A percentile compares a stretch with the other conserved stretches of the same genome.
Conservation (phyloP, 768 basidiomycete species). For the Tylopilus vinaceipallidus region DNA sequence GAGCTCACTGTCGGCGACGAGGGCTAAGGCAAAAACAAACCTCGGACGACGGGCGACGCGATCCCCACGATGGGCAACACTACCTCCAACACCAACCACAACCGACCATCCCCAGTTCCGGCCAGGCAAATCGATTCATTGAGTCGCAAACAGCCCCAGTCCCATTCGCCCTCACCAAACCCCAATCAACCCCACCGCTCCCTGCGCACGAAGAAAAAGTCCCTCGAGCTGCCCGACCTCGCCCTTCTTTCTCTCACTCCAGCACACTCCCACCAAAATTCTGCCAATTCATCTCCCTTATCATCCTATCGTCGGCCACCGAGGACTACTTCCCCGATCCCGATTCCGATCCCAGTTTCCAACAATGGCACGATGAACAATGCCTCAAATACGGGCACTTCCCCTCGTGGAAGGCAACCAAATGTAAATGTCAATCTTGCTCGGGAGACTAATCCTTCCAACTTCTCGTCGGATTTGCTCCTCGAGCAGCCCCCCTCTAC, state of each 20-base stretch:
- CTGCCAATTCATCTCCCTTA: slow-evolving; percentile 42
- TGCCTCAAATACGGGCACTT: slow-evolving; percentile 35
- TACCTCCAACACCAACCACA: slow-evolving; percentile 30
- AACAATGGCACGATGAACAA: slow-evolving; percentile 39
- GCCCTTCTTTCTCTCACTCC: slow-evolving; percentile 48
- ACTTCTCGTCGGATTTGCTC: slow-evolving; percentile 39
- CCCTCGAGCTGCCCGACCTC: slow-evolving; percentile 76
- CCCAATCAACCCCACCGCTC: slow-evolving; percentile 53
- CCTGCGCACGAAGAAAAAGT: slow-evolving; percentile 65
- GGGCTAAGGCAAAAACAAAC: slow-evolving; percentile 12
- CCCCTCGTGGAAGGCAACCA: slow-evolving; percentile 33
- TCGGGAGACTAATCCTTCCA: slow-evolving; percentile 27
- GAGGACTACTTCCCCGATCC: slow-evolving; percentile 47
- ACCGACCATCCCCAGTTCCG: slow-evolving; percentile 25
- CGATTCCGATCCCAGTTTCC: slow-evolving; percentile 42
- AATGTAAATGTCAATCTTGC: slow-evolving; percentile 29
- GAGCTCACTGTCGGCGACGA: slow-evolving; percentile 23
- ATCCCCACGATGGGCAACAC: slow-evolving; percentile 34
- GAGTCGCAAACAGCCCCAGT: slow-evolving; percentile 14
- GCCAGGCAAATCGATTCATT: slow-evolving; percentile 27
- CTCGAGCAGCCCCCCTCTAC: slow-evolving; percentile 44
- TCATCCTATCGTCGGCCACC: slow-evolving; percentile 38
- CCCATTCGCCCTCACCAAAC: slow-evolving; percentile 41
- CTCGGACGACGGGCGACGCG: slow-evolving; percentile 17
- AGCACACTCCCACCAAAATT: slow-evolving; percentile 34